Evolutionary conservation across 805 yeast genomes (phyloP), one percentile per base, ranked within the genome.

Genomic region (Saccharomyces mikatae): DNA sequence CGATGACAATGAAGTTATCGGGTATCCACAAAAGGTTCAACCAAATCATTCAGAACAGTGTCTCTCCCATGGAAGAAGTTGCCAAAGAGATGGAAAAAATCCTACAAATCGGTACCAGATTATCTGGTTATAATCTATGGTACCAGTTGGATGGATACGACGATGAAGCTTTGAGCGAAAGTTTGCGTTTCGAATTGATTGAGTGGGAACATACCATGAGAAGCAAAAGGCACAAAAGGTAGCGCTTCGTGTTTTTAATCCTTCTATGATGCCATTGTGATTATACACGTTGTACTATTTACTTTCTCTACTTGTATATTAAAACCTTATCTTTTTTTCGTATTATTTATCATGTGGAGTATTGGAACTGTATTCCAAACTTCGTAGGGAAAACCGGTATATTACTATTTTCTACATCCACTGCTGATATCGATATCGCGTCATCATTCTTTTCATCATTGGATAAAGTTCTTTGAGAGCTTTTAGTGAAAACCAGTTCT

Each of bases 101-200:
- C 3, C 67, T 89, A 53, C 72, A 74, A 14, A 72, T 70, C 21
- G 96, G 96, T 1, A 74, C 75, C 1, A 76, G 89, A 55, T 70
- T 82, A 2, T 72, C 84, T 5, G 80, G 80, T 32, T 81, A 81
- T 60, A 80, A 86, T 65, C 72, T 89, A 22, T 90, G 97, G 96
- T 88, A 85, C 63, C 89, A 87, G 61, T 75, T 92, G 10, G 94
- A 87, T 67, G 91, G 89, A 0, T 76, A 80, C 48, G 80, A 81
- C 52, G 94, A 87, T 65, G 88, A 83, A 58, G 69, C 71, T 1
- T 61, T 86, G 49, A 87, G 87, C 0, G 94, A 87, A 61, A 74
- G 75, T 6, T 67, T 86, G 44, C 76, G 95, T 60, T 74, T 75
- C 48, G 83, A 80, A 54, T 68, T 85, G 51, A 77, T 76, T 53